Base-by-base conservation (phyloP, 2,329 filamentous ascomycete genomes). In the Botrytis paeoniae region DNA sequence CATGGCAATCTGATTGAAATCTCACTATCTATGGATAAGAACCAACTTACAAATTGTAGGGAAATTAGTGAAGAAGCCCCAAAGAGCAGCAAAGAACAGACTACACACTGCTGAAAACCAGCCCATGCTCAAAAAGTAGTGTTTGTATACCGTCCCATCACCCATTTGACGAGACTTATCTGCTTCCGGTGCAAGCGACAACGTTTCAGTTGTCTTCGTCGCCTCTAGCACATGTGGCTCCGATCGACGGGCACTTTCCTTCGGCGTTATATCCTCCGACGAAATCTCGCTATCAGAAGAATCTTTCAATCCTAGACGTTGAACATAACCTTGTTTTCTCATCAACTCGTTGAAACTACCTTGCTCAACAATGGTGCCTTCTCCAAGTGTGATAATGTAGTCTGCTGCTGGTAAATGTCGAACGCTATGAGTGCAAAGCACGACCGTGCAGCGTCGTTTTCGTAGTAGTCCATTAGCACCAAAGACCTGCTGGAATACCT, bases 351-450 rank as follows among this genome's bases (percentile, higher is more conserved):
- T 16, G n/a, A 57, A 57, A 76, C 77, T 78, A 2, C 84, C 84
- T 73, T 83, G 81, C 22, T 81, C 80, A 10, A 75, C 70, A 43
- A 82, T 41, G 2, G 62, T 76, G 29, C 69, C 71, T 10, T 79
- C 78, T 7, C 71, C 77, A 25, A 85, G 75, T 32, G 80, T 79
- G 10, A 85, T 76, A 41, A 85, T 81, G n/a, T 82, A 78, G 54
- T 88, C 85, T 6, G 83, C 81, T 69, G 78, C 73, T 37, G 72
- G 77, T 25, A 82, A 80, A 54, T 82, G 73, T 80, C 84, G 43
- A 75, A 76, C 81, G 83, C 66, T 51, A 73, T 73, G 51, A 25
- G 71, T 73, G 7, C 80, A 78, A 7, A 84, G 76, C 12, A 85
- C 41, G 0, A 82, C 76, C 0, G n/a, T 57, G 18, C 48, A 54